Percentiles rank a stretch among this genome's conserved stretches.
Conservation (phyloP, 192 early-diverging fungal genomes). For the Gamsiella multidivaricata region DNA sequence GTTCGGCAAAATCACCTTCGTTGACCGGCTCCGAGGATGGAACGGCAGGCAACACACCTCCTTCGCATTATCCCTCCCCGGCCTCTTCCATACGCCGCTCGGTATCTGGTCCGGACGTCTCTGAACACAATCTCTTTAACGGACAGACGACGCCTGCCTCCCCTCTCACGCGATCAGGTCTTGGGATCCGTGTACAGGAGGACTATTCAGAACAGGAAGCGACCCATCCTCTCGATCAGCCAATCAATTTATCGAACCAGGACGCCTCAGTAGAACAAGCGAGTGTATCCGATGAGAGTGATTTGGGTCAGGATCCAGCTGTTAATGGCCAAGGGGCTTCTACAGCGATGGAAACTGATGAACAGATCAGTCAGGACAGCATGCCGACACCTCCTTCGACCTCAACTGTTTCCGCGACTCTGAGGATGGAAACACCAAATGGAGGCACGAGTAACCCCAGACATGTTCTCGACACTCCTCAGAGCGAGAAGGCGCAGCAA, state of each 20-base stretch:
- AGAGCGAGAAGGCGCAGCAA: background rate
- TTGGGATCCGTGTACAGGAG: constrained; percentile 23
- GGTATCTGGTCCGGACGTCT: background rate
- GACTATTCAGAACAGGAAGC: constrained; percentile 21
- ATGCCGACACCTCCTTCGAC: constrained; percentile 27
- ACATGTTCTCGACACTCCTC: background rate
- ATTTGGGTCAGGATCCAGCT: too few species aligned
- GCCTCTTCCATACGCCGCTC: background rate
- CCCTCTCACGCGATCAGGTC: constrained; percentile 7
- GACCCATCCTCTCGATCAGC: constrained; percentile 25
- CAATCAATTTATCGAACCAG: constrained; percentile 3
- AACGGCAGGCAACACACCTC: background rate
- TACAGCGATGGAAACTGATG: background rate
- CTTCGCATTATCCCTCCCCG: constrained; percentile 5
- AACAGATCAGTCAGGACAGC: constrained; percentile 4
- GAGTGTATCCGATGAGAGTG: constrained; percentile 4
- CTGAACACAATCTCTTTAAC: background rate
- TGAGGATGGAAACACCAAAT: constrained; percentile 2
- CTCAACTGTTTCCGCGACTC: background rate
- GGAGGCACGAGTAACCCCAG: constrained; percentile 1
- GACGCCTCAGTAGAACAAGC: background rate
- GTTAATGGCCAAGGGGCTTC: constrained; percentile 11
- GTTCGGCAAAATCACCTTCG: background rate
- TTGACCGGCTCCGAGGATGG: background rate
- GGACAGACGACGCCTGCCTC: constrained; percentile 13